These are phyloP conservation scores for Yueomyces sp. DNA, from an alignment of 1,139 yeast genomes.

Conservation along the genomic window DNA sequence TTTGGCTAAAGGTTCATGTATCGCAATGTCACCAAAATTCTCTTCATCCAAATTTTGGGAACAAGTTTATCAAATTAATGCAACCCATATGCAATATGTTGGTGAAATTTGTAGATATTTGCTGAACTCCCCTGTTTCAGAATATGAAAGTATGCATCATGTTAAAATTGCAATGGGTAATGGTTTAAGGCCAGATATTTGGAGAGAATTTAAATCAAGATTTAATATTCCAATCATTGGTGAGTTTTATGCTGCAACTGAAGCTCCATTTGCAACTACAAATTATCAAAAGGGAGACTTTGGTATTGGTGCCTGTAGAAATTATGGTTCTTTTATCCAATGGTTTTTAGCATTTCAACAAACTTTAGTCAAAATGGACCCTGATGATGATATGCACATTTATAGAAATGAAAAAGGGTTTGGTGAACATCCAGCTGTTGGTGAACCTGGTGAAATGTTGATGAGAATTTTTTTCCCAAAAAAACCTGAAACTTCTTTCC, in stretches of 20 bases:
- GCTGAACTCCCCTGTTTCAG: conserved; percentile 47
- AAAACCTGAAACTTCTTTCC: conserved; percentile 61
- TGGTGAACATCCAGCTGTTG: conserved; percentile 35
- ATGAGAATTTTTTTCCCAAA: conserved; percentile 60
- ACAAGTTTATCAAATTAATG: conserved; percentile 56
- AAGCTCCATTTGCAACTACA: conserved; percentile 85
- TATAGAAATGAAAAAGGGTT: conserved; percentile 63
- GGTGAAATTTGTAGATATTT: conserved; percentile 93
- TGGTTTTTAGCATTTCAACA: conserved; percentile 44
- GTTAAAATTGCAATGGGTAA: conserved; percentile 78
- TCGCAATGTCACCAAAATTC: conserved; percentile 71
- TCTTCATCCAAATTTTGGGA: conserved; percentile 86
- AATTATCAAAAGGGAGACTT: conserved; percentile 65
- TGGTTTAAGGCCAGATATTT: conserved; percentile 85
- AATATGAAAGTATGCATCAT: conserved; percentile 55
- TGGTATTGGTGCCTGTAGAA: conserved; percentile 85
- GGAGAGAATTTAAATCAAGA: conserved; percentile 68
- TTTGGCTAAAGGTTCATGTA: conserved; percentile 57
- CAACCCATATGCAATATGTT: conserved; percentile 84
- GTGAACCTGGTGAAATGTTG: conserved; percentile 80
- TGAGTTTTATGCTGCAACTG: conserved; percentile 91
- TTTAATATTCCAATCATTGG: conserved; percentile 69
- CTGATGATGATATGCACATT: conserved; percentile 62
- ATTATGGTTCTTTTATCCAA: conserved; percentile 58
- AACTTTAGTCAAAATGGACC: conserved; percentile 61